phyloP scores from a whole-genome alignment of 2,329 filamentous ascomycete genomes.

The Claviceps paspali region DNA sequence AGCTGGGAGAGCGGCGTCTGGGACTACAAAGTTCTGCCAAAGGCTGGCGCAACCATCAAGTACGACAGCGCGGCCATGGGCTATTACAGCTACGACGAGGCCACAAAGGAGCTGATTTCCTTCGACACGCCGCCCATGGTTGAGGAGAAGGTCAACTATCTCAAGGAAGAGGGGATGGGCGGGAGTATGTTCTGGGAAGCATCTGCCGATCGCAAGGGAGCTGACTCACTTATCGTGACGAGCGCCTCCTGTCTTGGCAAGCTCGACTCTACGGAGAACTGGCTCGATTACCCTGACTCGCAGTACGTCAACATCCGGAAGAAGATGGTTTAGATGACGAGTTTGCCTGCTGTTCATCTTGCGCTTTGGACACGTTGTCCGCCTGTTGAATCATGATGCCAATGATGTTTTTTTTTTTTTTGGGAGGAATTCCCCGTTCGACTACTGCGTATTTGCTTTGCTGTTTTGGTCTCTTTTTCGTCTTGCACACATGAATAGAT shows the following conservation, averaged over 20 bases:
- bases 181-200: constrained; percentile 83
- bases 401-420: no score
- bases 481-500: no score
- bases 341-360: no score
- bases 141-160: constrained; percentile 47
- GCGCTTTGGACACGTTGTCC: no score
- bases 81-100: constrained; percentile 54
- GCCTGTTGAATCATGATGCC: no score
- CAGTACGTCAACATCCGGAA: constrained; percentile 38
- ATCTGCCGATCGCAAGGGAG: constrained; percentile 47
- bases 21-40: constrained; percentile 68
- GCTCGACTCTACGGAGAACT: constrained; percentile 32
- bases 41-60: constrained; percentile 38
- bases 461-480: no score
- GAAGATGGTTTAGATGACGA: constrained; percentile 11
- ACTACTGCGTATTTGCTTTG: no score
- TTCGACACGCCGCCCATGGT: constrained; percentile 53
- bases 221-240: constrained; percentile 44
- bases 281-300: constrained; percentile 35
- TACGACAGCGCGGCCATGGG: constrained; percentile 44
- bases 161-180: constrained; percentile 46
- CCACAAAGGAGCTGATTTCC: constrained; percentile 47
- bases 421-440: no score
- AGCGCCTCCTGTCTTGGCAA: constrained; percentile 24
- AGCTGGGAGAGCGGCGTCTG: constrained; percentile 62